Evolutionary conservation across 345 rosid species (phyloP).

Genomic region (Lepidium didymum): DNA sequence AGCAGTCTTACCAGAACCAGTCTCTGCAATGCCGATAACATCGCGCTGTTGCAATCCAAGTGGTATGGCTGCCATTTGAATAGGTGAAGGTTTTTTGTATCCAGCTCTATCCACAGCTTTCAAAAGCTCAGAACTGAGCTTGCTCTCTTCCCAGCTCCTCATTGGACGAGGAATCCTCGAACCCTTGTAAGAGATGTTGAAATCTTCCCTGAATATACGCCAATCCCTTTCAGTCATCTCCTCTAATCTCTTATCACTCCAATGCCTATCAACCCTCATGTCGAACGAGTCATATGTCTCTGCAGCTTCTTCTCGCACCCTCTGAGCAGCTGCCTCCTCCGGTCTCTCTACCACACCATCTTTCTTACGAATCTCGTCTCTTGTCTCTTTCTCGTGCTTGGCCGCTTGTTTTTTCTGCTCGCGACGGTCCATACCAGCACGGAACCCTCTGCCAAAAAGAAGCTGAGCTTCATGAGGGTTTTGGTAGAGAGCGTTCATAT

Average conservation of each 20-base stretch:
- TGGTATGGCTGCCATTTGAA: conserved; percentile 93
- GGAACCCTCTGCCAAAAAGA: conserved; percentile 84
- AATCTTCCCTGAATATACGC: conserved; percentile 93
- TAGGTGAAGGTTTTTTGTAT: conserved; percentile 79
- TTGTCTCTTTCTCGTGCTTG: conserved; percentile 81
- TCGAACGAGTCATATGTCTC: conserved; percentile 86
- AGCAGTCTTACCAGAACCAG: conserved; percentile 96
- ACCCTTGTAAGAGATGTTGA: conserved; percentile 84
- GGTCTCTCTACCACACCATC: conserved; percentile 85
- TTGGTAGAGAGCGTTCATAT: conserved; percentile 75
- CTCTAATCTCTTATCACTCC: conserved; percentile 84
- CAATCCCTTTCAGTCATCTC: conserved; percentile 97
- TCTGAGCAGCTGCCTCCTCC: conserved; percentile 80
- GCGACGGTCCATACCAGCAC: conserved; percentile 92
- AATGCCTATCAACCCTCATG: conserved; percentile 90
- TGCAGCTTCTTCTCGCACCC: conserved; percentile 67
- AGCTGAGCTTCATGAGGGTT: conserved; percentile 97
- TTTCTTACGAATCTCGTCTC: conserved; percentile 74
- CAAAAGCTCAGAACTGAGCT: conserved; percentile 53
- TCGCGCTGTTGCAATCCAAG: conserved; percentile 90
- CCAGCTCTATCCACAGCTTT: conserved; percentile 89
- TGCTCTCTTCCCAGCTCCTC: conserved; percentile 96
- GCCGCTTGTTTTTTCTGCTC: conserved; percentile 96
- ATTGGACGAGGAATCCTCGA: conserved; percentile 88
- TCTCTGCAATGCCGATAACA: conserved; percentile 92